Percentiles rank a stretch among this genome's conserved stretches.
Conservation (phyloP, 2,329 filamentous ascomycete genomes). For the Fusarium fracticaudum region DNA sequence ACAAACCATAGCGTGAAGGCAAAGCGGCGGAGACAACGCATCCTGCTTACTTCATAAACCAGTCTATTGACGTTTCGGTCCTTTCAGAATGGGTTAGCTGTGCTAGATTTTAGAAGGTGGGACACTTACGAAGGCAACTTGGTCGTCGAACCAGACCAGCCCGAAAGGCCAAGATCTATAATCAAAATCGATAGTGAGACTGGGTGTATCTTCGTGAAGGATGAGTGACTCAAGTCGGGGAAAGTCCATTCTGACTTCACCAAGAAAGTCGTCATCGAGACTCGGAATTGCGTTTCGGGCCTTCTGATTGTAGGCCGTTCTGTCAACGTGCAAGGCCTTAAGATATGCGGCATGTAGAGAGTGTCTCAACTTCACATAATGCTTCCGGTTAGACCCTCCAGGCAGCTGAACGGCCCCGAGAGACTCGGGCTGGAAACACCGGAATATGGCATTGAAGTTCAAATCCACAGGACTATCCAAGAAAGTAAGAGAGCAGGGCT, state of each 20-base stretch:
- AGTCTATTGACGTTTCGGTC: not conserved
- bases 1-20: not conserved
- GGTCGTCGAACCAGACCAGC: not conserved
- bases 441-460: not conserved
- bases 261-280: not conserved
- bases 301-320: not conserved
- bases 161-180: not conserved
- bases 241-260: not conserved
- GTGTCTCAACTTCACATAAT: not conserved
- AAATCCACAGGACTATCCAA: too few species aligned
- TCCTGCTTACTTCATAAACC: accelerated
- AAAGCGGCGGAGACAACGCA: not conserved
- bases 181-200: not conserved
- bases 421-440: accelerated
- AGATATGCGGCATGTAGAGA: not conserved
- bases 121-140: not conserved
- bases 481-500: not conserved
- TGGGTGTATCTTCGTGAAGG: not conserved
- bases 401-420: not conserved
- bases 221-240: not conserved
- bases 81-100: not conserved
- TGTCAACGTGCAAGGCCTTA: not conserved
- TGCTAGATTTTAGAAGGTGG: accelerated
- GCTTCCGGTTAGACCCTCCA: accelerated
- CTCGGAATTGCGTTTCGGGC: accelerated